These are phyloP conservation scores for Carex littledalei DNA, from an alignment of 176 grass and related monocot genomes.

Conservation along the genomic window DNA sequence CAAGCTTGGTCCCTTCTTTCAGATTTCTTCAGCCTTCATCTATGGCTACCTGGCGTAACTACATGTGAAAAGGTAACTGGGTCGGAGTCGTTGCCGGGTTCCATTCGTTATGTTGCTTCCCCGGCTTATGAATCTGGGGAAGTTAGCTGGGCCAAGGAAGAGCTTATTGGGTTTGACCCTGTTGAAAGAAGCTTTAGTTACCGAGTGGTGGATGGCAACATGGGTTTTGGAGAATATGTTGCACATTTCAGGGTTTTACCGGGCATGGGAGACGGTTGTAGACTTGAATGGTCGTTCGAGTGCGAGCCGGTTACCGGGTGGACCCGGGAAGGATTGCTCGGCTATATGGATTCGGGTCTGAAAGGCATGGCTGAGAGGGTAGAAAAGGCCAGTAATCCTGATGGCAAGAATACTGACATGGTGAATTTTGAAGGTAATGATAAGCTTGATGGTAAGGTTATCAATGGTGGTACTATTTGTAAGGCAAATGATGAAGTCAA, in stretches of 20 bases:
- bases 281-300: constrained; percentile 54
- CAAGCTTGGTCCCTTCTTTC: constrained; percentile 62
- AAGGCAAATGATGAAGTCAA: constrained; percentile 10
- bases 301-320: constrained; percentile 59
- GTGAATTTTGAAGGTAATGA: neutral
- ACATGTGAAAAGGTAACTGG: constrained; percentile 41
- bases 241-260: constrained; percentile 26
- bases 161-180: constrained; percentile 50
- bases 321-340: constrained; percentile 38
- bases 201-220: constrained; percentile 45
- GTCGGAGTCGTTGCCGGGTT: constrained; percentile 31
- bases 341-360: constrained; percentile 31
- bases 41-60: constrained; percentile 40
- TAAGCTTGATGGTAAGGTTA: neutral
- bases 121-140: neutral
- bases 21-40: constrained; percentile 54
- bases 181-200: constrained; percentile 35
- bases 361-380: constrained; percentile 48
- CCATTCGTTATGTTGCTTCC: constrained; percentile 43
- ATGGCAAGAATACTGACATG: neutral
- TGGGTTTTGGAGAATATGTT: constrained; percentile 57
- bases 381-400: constrained; percentile 16
- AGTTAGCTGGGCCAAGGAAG: constrained; percentile 45
- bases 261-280: neutral
- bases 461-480: neutral